These are phyloP conservation scores for Xylaria scruposa DNA, from an alignment of 495 filamentous ascomycete genomes.

Conservation along the genomic window DNA sequence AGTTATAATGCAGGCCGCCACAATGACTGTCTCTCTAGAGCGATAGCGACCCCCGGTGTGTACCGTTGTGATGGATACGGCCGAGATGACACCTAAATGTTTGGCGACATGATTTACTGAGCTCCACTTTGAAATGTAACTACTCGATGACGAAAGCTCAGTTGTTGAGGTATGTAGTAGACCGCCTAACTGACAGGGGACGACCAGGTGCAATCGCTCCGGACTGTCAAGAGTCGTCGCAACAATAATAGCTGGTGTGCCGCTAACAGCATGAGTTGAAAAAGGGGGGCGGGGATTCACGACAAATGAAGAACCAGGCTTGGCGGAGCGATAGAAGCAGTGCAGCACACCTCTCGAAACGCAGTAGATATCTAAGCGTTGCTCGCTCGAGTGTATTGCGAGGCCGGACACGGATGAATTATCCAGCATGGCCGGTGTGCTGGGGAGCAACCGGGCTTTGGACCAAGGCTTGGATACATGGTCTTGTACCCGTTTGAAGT, in stretches of 20 bases:
- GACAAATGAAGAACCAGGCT: background rate
- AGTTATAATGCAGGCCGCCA: slow-evolving; percentile 8
- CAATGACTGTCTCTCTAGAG: background rate
- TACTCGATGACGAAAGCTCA: background rate
- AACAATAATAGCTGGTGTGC: slow-evolving; percentile 23
- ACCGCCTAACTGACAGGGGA: slow-evolving; percentile 36
- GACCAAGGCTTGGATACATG: slow-evolving; percentile 32
- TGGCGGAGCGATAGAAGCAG: background rate
- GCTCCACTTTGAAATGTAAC: slow-evolving; percentile 3
- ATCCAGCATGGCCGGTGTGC: slow-evolving; percentile 24
- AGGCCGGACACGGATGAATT: slow-evolving; percentile 25
- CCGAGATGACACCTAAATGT: slow-evolving; percentile 31
- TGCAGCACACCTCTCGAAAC: slow-evolving; percentile 7
- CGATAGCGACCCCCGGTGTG: no score
- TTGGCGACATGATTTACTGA: slow-evolving; percentile 30
- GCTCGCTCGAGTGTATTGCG: background rate
- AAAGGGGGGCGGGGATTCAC: background rate
- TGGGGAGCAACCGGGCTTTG: slow-evolving; percentile 27
- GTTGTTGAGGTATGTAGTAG: slow-evolving; percentile 30
- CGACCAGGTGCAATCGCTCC: slow-evolving; percentile 26
- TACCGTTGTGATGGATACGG: slow-evolving; percentile 27
- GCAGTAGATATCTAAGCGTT: slow-evolving; percentile 12
- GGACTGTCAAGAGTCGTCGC: background rate
- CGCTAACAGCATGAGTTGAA: background rate
- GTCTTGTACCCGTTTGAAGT: slow-evolving; percentile 33